Evolutionary conservation across 768 basidiomycete genomes (phyloP).

Genomic region (Podaxis sp.): DNA sequence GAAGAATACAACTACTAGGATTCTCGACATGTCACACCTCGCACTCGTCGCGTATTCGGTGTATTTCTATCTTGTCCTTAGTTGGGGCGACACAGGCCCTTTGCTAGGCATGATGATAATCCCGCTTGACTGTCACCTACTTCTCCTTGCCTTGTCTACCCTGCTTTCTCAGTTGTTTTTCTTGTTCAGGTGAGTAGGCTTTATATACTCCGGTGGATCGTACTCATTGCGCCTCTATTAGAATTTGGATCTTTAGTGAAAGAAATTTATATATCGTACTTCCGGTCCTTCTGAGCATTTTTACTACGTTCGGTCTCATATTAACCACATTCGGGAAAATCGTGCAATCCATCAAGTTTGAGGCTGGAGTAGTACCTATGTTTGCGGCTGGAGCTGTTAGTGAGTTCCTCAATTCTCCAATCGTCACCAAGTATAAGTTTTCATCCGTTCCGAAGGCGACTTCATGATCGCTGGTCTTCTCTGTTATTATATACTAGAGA

Average conservation of each 20-base stretch:
- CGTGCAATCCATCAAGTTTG: background rate
- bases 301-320: conserved; percentile 9
- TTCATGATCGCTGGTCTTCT: conserved; percentile 15
- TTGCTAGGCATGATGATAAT: conserved; percentile 9
- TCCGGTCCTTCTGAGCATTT: conserved; percentile 5
- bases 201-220: background rate
- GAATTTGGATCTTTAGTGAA: conserved; percentile 18
- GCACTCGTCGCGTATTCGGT: conserved; percentile 17
- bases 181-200: conserved; percentile 13
- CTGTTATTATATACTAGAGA: conserved; percentile 15
- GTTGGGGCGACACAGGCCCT: conserved; percentile 16
- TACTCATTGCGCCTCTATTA: background rate
- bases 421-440: background rate
- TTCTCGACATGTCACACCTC: conserved; percentile 19
- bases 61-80: conserved; percentile 21
- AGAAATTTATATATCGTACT: conserved; percentile 6
- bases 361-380: background rate
- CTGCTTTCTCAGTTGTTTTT: conserved; percentile 19
- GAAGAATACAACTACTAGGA: conserved; percentile 6
- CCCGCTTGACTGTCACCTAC: conserved; percentile 15
- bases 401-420: background rate
- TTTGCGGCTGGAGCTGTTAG: background rate
- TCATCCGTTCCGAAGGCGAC: conserved; percentile 10
- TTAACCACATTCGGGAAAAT: background rate
- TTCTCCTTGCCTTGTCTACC: conserved; percentile 15